Conservation (phyloP, 192 early-diverging fungal genomes). For the Umbelopsis sp. region DNA sequence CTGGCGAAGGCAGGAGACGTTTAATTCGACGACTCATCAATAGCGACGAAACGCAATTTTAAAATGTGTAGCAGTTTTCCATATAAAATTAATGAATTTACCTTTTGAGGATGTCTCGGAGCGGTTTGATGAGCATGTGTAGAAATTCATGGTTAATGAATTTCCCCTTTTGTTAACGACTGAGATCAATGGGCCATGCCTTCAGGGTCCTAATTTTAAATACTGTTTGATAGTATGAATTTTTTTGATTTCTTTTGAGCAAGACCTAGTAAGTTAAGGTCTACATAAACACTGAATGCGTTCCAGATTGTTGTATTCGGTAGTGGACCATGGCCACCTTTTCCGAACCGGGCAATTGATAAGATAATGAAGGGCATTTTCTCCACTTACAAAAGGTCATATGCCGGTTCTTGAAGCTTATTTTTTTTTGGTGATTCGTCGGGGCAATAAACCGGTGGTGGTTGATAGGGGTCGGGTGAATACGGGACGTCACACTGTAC, state of each 20-base stretch:
- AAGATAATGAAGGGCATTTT: neutral
- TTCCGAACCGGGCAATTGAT: slow-evolving; percentile 20
- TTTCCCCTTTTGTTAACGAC: slow-evolving; percentile 8
- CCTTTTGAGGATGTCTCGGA: neutral
- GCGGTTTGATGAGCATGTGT: neutral
- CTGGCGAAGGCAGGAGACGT: slow-evolving; percentile 44
- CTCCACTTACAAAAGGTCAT: slow-evolving; percentile 14
- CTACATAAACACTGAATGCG: no score
- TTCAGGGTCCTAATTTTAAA: neutral
- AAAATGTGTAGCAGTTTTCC: neutral
- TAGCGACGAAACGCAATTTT: slow-evolving; percentile 14
- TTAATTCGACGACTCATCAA: slow-evolving; percentile 34
- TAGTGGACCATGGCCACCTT: no score
- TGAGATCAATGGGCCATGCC: neutral
- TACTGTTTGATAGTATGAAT: no score
- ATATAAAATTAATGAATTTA: slow-evolving; percentile 12
- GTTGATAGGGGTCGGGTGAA: slow-evolving; percentile 16
- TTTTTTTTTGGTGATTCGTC: neutral
- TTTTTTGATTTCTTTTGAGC: no score
- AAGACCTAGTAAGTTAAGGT: no score
- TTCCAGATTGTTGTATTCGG: no score
- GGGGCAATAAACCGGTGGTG: neutral
- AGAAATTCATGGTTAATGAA: neutral
- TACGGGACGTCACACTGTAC: neutral
- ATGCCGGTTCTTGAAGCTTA: slow-evolving; percentile 1